A percentile compares a stretch with the other conserved stretches of the same genome.
phyloP scores from a whole-genome alignment of 768 basidiomycete species.

The Psilocybe subaeruginosa region DNA sequence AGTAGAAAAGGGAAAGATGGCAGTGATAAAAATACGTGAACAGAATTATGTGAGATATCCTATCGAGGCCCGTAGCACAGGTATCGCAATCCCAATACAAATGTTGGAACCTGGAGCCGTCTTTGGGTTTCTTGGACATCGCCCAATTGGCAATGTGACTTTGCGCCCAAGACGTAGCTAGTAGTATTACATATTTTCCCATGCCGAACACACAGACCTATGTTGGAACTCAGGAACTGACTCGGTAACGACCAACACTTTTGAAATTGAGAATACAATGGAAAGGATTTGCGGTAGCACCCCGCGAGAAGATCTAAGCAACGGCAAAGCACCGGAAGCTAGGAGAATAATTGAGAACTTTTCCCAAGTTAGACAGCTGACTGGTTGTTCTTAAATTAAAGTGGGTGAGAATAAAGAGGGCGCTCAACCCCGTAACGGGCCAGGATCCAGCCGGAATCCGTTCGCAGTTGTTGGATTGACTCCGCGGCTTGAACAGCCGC shows the following conservation, averaged over 20 bases:
- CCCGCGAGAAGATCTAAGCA: conserved; percentile 15
- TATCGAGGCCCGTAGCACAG: conserved; percentile 6
- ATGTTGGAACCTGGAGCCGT: conserved; percentile 15
- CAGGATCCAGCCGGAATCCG: conserved; percentile 17
- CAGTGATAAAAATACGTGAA: conserved; percentile 13
- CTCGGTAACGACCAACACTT: neutral
- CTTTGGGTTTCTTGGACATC: conserved; percentile 9
- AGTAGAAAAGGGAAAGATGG: conserved; percentile 7
- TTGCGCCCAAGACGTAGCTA: neutral
- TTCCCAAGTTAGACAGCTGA: conserved; percentile 24
- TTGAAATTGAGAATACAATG: neutral
- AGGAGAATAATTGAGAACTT: conserved; percentile 7
- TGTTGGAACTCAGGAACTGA: neutral
- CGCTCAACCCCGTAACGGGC: conserved; percentile 27
- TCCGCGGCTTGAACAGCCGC: conserved; percentile 10
- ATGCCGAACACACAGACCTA: neutral
- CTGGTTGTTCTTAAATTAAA: conserved; percentile 34
- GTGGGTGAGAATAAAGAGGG: conserved; percentile 32
- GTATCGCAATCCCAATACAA: conserved; percentile 1
- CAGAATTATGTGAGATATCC: conserved; percentile 8
- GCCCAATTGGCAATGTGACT: neutral
- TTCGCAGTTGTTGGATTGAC: conserved; percentile 14
- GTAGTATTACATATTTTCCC: neutral
- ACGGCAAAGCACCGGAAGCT: conserved; percentile 22
- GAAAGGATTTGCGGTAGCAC: conserved; percentile 12